These are phyloP conservation scores for Lentinus polychrous DNA, from an alignment of 1,284 basidiomycete genomes.

Conservation along the genomic window DNA sequence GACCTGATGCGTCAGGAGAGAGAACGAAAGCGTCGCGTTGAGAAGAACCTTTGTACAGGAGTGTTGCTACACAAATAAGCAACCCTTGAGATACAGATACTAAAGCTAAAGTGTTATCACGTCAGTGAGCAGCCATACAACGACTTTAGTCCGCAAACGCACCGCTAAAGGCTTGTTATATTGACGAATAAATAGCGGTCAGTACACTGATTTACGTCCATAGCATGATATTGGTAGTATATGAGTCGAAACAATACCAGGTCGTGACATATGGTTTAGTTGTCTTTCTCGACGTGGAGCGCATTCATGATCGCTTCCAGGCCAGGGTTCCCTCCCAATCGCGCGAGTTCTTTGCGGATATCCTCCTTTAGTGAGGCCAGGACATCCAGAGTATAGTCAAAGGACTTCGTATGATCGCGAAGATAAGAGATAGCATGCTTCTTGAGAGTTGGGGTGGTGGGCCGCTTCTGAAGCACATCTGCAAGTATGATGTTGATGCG, in stretches of 20 bases:
- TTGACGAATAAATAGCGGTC: background rate
- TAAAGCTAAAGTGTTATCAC: too few species aligned
- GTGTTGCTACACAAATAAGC: too few species aligned
- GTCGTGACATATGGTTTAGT: too few species aligned
- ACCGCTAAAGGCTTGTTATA: too few species aligned
- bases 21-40: too few species aligned
- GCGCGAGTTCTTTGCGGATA: constrained; percentile 44
- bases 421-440: constrained; percentile 76
- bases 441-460: constrained; percentile 75
- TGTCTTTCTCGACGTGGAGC: constrained; percentile 25
- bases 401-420: constrained; percentile 61
- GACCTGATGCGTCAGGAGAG: too few species aligned
- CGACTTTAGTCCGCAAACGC: too few species aligned
- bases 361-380: constrained; percentile 50
- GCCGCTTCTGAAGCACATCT: constrained; percentile 89
- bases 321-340: constrained; percentile 52
- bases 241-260: too few species aligned
- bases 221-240: background rate
- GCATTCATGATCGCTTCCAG: constrained; percentile 40
- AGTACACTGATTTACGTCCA: background rate
- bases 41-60: too few species aligned
- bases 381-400: constrained; percentile 67
- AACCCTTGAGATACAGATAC: too few species aligned
- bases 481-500: constrained; percentile 1
- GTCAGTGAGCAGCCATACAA: too few species aligned